phyloP scores from a whole-genome alignment of 257 asterid genomes.

The Penstemon eatonii region DNA sequence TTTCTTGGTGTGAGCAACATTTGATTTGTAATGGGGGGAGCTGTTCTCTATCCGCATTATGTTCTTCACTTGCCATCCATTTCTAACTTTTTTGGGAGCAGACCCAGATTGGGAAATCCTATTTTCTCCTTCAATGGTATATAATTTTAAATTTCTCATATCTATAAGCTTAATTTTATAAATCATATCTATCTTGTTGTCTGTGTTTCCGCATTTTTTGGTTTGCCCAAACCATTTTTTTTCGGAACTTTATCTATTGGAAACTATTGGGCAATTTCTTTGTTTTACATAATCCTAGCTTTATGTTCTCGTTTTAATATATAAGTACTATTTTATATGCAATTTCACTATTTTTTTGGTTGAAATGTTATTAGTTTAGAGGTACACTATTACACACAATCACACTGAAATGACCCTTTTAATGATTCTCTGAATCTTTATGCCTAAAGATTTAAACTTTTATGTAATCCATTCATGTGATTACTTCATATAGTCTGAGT shows the following conservation, averaged over 20 bases:
- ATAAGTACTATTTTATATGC: too few relatives aligned
- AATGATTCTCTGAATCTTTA: too few relatives aligned
- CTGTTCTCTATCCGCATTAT: slow-evolving; percentile 33
- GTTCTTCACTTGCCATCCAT: slow-evolving; percentile 34
- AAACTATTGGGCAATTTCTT: too few relatives aligned
- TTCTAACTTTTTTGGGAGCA: slow-evolving; percentile 21
- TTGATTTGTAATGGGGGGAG: slow-evolving; percentile 34
- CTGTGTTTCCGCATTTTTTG: background rate
- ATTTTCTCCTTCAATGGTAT: slow-evolving; percentile 39
- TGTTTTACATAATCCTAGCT: too few relatives aligned
- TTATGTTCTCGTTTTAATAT: too few relatives aligned
- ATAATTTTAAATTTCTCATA: background rate
- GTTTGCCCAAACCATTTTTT: background rate
- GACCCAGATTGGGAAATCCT: slow-evolving; percentile 29
- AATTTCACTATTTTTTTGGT: too few relatives aligned
- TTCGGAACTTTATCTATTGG: background rate
- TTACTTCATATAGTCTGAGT: too few relatives aligned
- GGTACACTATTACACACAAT: too few relatives aligned
- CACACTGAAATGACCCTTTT: too few relatives aligned
- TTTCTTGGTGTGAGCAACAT: background rate
- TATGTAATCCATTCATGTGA: too few relatives aligned
- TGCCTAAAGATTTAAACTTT: too few relatives aligned
- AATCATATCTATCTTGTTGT: background rate
- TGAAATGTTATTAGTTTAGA: too few relatives aligned
- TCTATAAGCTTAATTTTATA: slow-evolving; percentile 5